Conservation (phyloP, 129 eudicot genomes). For the Oenanthe sinensis region DNA sequence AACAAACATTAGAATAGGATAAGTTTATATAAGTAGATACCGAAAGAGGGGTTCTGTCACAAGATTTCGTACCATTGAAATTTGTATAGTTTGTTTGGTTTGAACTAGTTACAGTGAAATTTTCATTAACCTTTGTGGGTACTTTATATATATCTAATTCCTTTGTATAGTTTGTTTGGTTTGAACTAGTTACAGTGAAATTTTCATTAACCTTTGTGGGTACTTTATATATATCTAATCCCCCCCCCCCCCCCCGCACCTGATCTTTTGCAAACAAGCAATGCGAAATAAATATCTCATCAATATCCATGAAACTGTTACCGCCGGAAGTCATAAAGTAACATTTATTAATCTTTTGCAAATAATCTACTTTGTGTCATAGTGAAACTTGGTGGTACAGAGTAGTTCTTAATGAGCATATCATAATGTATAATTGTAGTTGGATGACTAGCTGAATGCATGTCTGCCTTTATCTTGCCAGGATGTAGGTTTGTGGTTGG, state of each 20-base stretch:
- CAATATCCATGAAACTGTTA: background rate
- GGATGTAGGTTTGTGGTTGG: conserved; percentile 99
- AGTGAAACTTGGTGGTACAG: background rate
- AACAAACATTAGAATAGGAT: background rate
- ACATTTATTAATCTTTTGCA: background rate
- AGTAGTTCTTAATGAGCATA: background rate
- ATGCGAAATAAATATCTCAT: background rate
- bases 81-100: background rate
- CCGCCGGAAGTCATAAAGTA: background rate
- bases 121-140: background rate
- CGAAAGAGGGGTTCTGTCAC: background rate
- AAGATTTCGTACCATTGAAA: background rate
- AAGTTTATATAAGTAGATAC: background rate
- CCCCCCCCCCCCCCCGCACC: background rate
- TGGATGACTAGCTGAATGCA: background rate
- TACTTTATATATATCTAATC: no score
- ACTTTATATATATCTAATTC: no score
- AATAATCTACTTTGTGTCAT: background rate
- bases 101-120: background rate
- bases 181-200: background rate
- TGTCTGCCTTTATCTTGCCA: conserved; percentile 20
- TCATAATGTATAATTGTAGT: background rate
- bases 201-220: background rate
- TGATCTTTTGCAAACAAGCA: background rate
- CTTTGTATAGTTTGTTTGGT: background rate